A percentile compares a stretch with the other conserved stretches of the same genome.
Evolutionary conservation across 495 filamentous ascomycete genomes (phyloP).

Genomic region (Penicillium diatomitis): DNA sequence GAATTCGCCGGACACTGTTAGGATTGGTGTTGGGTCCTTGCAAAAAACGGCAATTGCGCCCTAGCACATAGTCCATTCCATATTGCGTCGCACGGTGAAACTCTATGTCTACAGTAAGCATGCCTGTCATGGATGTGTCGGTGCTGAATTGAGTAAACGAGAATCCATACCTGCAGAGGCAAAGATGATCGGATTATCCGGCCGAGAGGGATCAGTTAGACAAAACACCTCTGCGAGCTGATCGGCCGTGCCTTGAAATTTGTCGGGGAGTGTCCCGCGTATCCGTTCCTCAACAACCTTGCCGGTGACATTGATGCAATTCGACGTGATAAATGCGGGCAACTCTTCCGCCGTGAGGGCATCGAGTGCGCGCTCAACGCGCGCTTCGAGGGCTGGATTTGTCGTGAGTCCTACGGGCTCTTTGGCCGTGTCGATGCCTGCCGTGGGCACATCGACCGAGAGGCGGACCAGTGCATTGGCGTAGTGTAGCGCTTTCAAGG

Average conservation of each 20-base stretch:
- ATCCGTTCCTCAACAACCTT: conserved; percentile 27
- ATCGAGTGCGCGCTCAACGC: conserved; percentile 48
- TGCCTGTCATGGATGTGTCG: too few species aligned
- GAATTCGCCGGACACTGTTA: conserved; percentile 44
- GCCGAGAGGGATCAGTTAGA: conserved; percentile 61
- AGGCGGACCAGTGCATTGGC: conserved; percentile 52
- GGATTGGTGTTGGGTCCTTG: conserved; percentile 48
- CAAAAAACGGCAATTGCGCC: conserved; percentile 53
- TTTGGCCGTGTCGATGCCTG: conserved; percentile 35
- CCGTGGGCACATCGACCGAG: conserved; percentile 22
- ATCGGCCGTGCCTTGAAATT: conserved; percentile 50
- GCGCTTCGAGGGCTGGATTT: conserved; percentile 48
- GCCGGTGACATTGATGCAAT: conserved; percentile 23
- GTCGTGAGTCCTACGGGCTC: conserved; percentile 34
- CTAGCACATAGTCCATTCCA: conserved; percentile 47
- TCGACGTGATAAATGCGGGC: conserved; percentile 55
- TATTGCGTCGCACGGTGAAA: conserved; percentile 55
- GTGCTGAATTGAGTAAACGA: too few species aligned
- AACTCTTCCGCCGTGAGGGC: conserved; percentile 55
- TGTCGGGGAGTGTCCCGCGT: conserved; percentile 22
- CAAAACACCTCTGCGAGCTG: conserved; percentile 69
- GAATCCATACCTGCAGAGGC: conserved; percentile 55
- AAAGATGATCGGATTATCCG: conserved; percentile 70
- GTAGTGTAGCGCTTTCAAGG: conserved; percentile 57
- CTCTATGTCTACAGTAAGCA: conserved; percentile 19